Percentiles rank a stretch among this genome's conserved stretches.
Evolutionary conservation across 345 rosid species (phyloP).

Genomic region (thale cress (Arabidopsis thaliana)): DNA sequence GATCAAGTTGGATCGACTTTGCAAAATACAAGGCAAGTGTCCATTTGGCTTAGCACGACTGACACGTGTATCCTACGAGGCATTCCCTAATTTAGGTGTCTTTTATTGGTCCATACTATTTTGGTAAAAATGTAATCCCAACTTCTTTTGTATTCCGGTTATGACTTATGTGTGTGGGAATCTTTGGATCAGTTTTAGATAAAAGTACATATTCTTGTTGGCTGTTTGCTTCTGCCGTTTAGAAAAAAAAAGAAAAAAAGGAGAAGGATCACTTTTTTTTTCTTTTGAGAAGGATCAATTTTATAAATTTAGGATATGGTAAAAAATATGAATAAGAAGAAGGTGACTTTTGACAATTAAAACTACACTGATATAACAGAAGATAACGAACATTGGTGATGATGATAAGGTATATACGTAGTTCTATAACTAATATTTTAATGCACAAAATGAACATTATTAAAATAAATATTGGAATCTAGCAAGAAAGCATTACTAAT

Average conservation of each 20-base stretch:
- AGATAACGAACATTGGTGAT: background rate
- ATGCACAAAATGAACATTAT: too few relatives aligned
- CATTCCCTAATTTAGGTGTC: slow-evolving; percentile 4
- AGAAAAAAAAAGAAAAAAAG: background rate
- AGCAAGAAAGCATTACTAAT: background rate
- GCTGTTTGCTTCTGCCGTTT: background rate
- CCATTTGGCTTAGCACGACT: slow-evolving; percentile 16
- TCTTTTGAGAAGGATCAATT: too few relatives aligned
- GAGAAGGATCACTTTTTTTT: background rate
- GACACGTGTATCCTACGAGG: slow-evolving; percentile 41
- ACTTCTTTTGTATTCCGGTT: slow-evolving; percentile 19
- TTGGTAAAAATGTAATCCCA: slow-evolving; percentile 14
- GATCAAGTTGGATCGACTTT: slow-evolving; percentile 34
- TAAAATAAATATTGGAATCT: background rate
- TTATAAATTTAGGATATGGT: background rate
- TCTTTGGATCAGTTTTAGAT: slow-evolving; percentile 13
- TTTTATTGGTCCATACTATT: slow-evolving; percentile 30
- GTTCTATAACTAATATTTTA: too few relatives aligned
- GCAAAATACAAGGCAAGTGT: slow-evolving; percentile 39
- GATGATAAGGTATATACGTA: too few relatives aligned
- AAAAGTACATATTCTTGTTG: background rate
- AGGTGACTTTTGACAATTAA: background rate
- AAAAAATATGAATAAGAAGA: background rate
- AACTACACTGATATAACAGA: background rate
- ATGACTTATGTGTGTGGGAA: background rate